Conservation (phyloP, 306 rosid species). For the Cyclanthera cordifolia region DNA sequence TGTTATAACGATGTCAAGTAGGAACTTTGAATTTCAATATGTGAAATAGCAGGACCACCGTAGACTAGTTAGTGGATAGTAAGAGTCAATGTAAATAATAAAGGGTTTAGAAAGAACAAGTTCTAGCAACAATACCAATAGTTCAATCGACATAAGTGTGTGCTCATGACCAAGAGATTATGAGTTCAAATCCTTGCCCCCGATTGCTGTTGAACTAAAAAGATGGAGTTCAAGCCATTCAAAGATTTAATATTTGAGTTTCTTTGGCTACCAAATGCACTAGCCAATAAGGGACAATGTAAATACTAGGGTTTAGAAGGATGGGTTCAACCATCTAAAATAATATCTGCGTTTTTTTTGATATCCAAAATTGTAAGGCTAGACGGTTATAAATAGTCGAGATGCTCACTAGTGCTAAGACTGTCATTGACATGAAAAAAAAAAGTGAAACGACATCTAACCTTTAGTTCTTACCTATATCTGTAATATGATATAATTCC, state of each 20-base stretch:
- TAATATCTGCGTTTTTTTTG: neutral
- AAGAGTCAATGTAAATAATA: neutral
- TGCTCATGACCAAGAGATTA: too few relatives aligned
- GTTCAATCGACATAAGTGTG: too few relatives aligned
- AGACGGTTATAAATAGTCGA: neutral
- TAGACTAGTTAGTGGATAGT: neutral
- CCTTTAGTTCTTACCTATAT: neutral
- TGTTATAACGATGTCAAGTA: neutral
- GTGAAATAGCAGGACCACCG: neutral
- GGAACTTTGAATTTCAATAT: neutral
- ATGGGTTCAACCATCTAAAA: too few relatives aligned
- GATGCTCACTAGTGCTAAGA: neutral
- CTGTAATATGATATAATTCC: neutral
- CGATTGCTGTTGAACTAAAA: too few relatives aligned
- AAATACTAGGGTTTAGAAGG: too few relatives aligned
- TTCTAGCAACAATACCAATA: neutral
- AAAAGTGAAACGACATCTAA: neutral
- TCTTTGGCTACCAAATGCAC: too few relatives aligned
- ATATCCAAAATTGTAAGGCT: neutral
- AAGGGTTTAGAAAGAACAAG: neutral
- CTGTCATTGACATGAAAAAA: neutral
- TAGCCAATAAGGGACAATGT: too few relatives aligned
- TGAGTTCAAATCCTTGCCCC: too few relatives aligned
- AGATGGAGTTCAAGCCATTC: too few relatives aligned
- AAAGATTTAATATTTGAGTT: too few relatives aligned